Evolutionary conservation across 352 stramenopile species (phyloP), one percentile per base, ranked within the genome.

Genomic region (Pythium vanterpoolii): DNA sequence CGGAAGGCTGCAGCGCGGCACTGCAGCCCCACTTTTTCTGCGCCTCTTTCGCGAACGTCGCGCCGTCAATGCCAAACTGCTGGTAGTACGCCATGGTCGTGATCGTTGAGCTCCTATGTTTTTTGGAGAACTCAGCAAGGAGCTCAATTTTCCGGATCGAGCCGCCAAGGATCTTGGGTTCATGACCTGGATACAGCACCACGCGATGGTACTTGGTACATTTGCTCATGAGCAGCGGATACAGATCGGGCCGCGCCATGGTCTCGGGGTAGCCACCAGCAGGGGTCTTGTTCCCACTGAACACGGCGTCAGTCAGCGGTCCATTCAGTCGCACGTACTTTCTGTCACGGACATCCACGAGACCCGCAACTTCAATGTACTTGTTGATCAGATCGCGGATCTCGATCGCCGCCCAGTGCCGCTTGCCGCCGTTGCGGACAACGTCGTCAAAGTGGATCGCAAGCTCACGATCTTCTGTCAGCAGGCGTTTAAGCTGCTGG

Each of bases 1-100:
- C 64, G 0, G 71, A 78, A 14, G 64, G 4, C 40, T 83, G 75
- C 34, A 77, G 57, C 23, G 78, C 66, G 23, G 83, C 85, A 49
- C 78, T 89, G 57, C 78, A 93, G 16, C 83, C 86, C 83, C 83
- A 95, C 43, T 87, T 92, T 59, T 91, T 92, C 47, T 91, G 82
- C 3, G 64, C 80, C 14, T 95, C 86, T 54, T 89, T 90, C n/a
- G 71, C 77, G 62, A 93, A 91, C 7, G 65, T 56, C 5, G 68
- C 57, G 18, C 76, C 77, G 51, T 92, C 80, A 26, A 95, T 87
- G 6, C 85, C 85, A 56, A 95, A 95, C 57, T 85, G 71, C 68
- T 92, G 69, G 59, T 92, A 90, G 60, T 76, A 88, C 8, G 83
- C 75, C 19, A 95, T 68, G 18, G 62, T 76, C 23, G 85, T 93